A percentile compares a stretch with the other conserved stretches of the same genome.
phyloP scores from a whole-genome alignment of 768 basidiomycete species.

The Baorangia bicolor region DNA sequence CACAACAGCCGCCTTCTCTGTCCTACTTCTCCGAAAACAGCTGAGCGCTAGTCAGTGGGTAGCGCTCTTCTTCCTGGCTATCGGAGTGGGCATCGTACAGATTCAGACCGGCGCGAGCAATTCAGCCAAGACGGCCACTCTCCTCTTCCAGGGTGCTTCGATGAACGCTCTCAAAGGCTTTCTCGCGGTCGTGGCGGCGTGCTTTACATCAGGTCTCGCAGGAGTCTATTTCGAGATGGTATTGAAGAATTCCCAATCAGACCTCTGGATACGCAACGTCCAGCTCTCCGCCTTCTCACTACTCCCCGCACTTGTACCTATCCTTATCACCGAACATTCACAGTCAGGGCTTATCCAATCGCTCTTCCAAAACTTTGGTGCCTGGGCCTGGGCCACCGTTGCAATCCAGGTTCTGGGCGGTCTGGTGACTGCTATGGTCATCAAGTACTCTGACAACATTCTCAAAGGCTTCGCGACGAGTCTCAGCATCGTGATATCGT shows the following conservation, averaged over 20 bases:
- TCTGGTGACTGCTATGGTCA: constrained; percentile 87
- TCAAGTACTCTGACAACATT: constrained; percentile 92
- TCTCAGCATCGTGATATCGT: constrained; percentile 91
- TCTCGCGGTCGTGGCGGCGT: constrained; percentile 84
- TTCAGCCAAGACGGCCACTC: constrained; percentile 27
- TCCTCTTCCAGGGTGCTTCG: constrained; percentile 41
- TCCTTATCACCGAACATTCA: constrained; percentile 53
- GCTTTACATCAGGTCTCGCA: constrained; percentile 93
- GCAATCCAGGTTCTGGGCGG: constrained; percentile 89
- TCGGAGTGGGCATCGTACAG: constrained; percentile 89
- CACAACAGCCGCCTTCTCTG: constrained; percentile 91
- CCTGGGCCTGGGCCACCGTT: constrained; percentile 92
- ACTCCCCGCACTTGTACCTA: constrained; percentile 80
- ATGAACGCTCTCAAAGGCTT: constrained; percentile 89
- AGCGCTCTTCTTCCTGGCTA: constrained; percentile 77
- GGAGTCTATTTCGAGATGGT: constrained; percentile 99
- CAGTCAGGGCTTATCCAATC: constrained; percentile 43
- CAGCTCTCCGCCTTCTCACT: constrained; percentile 94
- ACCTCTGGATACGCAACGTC: constrained; percentile 96
- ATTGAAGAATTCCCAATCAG: constrained; percentile 82
- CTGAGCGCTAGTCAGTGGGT: constrained; percentile 79
- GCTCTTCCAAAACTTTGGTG: constrained; percentile 83
- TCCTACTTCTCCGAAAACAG: constrained; percentile 74
- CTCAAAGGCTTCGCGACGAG: constrained; percentile 95
- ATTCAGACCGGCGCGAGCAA: constrained; percentile 52